Evolutionary conservation across 768 basidiomycete species (phyloP), one percentile per base, ranked within the genome.

Genomic region (Epithele typhae): DNA sequence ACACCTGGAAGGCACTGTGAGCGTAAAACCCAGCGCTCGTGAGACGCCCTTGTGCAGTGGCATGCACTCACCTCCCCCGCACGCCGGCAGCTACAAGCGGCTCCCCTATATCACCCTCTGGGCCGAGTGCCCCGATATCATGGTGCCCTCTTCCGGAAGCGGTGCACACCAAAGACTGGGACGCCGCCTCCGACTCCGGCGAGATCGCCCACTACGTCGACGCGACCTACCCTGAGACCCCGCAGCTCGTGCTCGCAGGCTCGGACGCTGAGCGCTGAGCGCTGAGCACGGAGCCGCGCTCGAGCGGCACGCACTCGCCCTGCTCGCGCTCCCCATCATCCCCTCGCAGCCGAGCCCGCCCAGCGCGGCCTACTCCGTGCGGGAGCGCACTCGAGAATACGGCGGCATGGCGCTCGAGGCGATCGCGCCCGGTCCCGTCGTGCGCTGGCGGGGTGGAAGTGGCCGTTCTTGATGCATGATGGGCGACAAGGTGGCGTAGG

Each of bases 81-180:
- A 7, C 27, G 27, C 27, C 37, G 59, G 57, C 36, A 71, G 72
- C 48, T 64, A 64, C 57, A 74, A 76, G 49, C 57, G 58, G n/a
- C 34, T 72, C 11, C 56, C 69, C 1, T 73, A 73, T 61, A 69
- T 62, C 49, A 78, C 76, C 5, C 66, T 70, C 37, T 76, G 73
- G 71, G 56, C 79, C 46, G 77, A 79, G 45, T 75, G 68, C 50
- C 73, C 73, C 2, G 74, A 79, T 42, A 73, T 82, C 40, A 68
- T 61, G 41, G 21, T 66, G 60, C 52, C 61, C 58, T 15, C 53
- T 62, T n/a, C 62, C 59, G 18, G 56, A 55, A 38, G 62, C 67
- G 45, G 42, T 61, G 33, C 65, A 66, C 51, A 58, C 59, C 1
- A 49, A 41, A 21, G 61, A 61, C n/a, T 38, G 46, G 14, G 32